Evolutionary conservation across 2,329 filamentous ascomycete genomes (phyloP), one percentile per base, ranked within the genome.

Genomic region (Madurella mycetomatis): DNA sequence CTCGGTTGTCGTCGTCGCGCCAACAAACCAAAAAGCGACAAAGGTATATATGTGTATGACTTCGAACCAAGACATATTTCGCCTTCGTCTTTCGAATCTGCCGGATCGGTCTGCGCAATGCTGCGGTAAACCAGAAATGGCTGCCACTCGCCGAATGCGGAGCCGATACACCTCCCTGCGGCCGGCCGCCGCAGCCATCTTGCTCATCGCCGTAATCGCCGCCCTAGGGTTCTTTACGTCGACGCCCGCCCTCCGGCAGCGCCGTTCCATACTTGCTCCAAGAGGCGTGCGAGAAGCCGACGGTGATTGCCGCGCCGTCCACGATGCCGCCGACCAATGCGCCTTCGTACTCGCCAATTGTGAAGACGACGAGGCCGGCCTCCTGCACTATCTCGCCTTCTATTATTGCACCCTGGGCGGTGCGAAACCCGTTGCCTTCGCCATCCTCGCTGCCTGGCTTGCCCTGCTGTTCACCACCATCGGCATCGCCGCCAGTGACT

Each of bases 401-500:
- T 99, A 96, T 76, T 99, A 96, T 72, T 99, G 94, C 77, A 75
- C 76, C 42, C 77, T 95, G 34, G 76, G 78, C 51, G 72, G 82
- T 51, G 83, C 77, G 13, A 86, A 90, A 66, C 85, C 88, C 1
- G 60, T 95, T 44, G 90, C 88, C n/a, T 95, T 99, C 66, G 68
- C 77, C 18, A 75, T 95, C 41, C 76, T 99, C 44, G 80, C 90
- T 15, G 64, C 85, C 56, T 99, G 94, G 94, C 81, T 96, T 7
- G 88, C 83, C 39, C 75, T 97, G 51, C 83, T 99, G 8, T 99
- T 99, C 73, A 92, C 88, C 63, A 97, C 94, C 13, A 96, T 99
- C 60, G 94, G 94, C 56, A 96, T 99, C 60, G 94, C 94, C 13
- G 94, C 94, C 18, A 96, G 91, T 72, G 94, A 99, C 73, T 99